Base-by-base conservation (phyloP, 1,284 basidiomycete species). In the Sphagnurus paluster region DNA sequence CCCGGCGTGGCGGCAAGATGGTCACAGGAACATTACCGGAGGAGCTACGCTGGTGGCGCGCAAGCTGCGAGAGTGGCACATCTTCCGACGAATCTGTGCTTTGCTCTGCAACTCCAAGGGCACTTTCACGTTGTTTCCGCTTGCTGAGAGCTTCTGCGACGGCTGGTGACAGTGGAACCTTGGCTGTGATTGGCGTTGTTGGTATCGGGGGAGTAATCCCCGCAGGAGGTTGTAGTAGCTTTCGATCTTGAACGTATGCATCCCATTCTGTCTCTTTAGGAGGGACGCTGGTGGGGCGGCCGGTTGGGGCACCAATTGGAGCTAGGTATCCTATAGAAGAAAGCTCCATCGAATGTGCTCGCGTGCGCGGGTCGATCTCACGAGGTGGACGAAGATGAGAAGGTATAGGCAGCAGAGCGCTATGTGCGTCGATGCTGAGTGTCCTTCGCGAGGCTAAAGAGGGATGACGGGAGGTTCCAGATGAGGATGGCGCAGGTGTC, bases 151-250 rank as follows among this genome's bases (percentile, higher is more conserved):
- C 89, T 36, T 89, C 87, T 10, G 79, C 70, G 10, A 91, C 86
- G 26, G 89, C 85, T 14, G 78, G 73, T 4, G 89, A 75, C 14
- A 90, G 74, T 4, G 78, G 70, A 21, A 76, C 64, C 34, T 80
- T 71, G 38, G 67, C 59, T 29, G 72, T 61, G 21, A 79, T 55
- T 29, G 78, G 69, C 10, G 79, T 79, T 7, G 84, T 81, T 3
- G 74, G 67, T 56, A 91, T 90, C 1, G 88, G 88, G 19, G 80
- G 69, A 5, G 84, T 81, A 35, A 87, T 74, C 7, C 89, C 89
- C 23, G 82, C 77, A n/a, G 89, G 88, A 39, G 89, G 88, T 58
- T 89, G 86, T 46, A 91, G 68, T 8, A 91, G 72, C 61, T 85
- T 90, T 49, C 88, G 80, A 41, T 91, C 88, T 37, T 80, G 82